Base-by-base conservation (phyloP, 768 basidiomycete genomes). In the Pilatotrama ljubarskyi region DNA sequence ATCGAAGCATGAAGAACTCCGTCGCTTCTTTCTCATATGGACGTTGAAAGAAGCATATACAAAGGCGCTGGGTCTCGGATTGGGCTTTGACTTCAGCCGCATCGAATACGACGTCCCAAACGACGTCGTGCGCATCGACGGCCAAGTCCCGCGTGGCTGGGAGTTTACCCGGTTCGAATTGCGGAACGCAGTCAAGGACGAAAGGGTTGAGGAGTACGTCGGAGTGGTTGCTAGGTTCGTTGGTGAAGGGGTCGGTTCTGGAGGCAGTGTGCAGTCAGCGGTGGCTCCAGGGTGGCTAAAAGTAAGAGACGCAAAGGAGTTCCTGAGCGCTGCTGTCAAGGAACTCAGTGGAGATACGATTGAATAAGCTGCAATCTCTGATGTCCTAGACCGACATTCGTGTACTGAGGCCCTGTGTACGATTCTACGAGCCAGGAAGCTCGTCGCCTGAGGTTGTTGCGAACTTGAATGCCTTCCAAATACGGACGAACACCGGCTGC, bases 31-130 rank as follows among this genome's bases (percentile, higher is more conserved):
- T 68, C 87, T 87, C 80, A 83, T 92, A 63, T 95, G 93, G 93
- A 93, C 93, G 7, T 74, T 91, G 70, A 95, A 95, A 73, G 93
- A 95, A 71, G 92, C 93, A 3, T 94, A 93, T 71, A 92, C 90
- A 6, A 95, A 95, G 74, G 90, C 91, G 2, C 79, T 94, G 35
- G 93, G 93, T 0, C 69, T 88, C 35, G 93, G 93, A 0, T 81
- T 95, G 14, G 87, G 91, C 1, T 93, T 93, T 68, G 88, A 93
- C 65, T 90, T 93, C 73, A 78, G 77, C 22, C 82, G 91, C 20
- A 82, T 94, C 60, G 85, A 91, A 69, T 92, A 85, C 71, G 80
- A 90, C 67, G 77, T 85, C 9, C 69, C 69, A 20, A 67, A 76
- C 26, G 80, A 83, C 58, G 59, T 72, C 6, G 75, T 93, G 25